A percentile compares a stretch with the other conserved stretches of the same genome.
Conservation (phyloP, 257 asterid species). For the Salvia rosmarinus region DNA sequence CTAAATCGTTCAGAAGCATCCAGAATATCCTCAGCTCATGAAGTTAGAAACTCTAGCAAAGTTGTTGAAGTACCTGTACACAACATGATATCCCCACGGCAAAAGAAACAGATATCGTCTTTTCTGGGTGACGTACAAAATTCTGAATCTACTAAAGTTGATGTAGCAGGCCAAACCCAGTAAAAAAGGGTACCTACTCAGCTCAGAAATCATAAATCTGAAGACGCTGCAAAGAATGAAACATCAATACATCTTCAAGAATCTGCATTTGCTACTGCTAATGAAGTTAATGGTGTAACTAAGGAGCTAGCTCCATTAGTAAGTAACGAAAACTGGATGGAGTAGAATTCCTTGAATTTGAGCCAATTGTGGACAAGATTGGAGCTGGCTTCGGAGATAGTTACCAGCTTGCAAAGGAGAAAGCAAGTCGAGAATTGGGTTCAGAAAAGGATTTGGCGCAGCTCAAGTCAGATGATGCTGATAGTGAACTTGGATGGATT, state of each 20-base stretch:
- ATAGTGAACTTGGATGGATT: conserved; percentile 89
- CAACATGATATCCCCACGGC: no score
- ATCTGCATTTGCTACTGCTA: conserved; percentile 36
- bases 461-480: conserved; percentile 52
- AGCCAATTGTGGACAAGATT: conserved; percentile 71
- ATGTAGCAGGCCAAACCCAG: conserved; percentile 28
- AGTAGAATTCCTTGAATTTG: conserved; percentile 80
- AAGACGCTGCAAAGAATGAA: conserved; percentile 40
- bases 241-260: conserved; percentile 33
- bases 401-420: conserved; percentile 71
- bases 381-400: conserved; percentile 73
- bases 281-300: conserved; percentile 39
- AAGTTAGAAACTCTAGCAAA: conserved; percentile 30
- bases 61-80: no score
- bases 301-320: conserved; percentile 42
- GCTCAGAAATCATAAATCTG: conserved; percentile 32
- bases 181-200: conserved; percentile 31
- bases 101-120: no score
- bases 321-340: conserved; percentile 69
- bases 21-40: conserved; percentile 38
- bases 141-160: conserved; percentile 32
- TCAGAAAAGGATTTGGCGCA: conserved; percentile 45
- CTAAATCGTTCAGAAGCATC: conserved; percentile 32
- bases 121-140: conserved; percentile 30
- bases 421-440: conserved; percentile 51